phyloP scores from a whole-genome alignment of 495 filamentous ascomycete species.

The Aspergillus wentii region DNA sequence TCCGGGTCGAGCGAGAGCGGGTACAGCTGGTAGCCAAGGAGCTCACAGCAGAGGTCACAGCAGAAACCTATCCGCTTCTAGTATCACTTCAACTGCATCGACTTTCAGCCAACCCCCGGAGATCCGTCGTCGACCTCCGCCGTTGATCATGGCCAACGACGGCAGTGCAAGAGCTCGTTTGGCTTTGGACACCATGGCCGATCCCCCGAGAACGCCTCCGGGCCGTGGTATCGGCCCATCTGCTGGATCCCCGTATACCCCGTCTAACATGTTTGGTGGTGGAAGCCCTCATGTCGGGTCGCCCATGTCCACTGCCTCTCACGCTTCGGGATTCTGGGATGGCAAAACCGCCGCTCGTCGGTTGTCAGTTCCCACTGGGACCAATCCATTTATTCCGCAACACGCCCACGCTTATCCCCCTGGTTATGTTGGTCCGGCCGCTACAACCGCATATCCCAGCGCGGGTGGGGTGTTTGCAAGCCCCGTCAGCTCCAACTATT shows the following conservation, averaged over 20 bases:
- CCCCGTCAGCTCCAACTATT: constrained; percentile 64
- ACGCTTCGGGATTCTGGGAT: constrained; percentile 63
- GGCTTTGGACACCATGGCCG: constrained; percentile 55
- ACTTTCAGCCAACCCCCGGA: constrained; percentile 59
- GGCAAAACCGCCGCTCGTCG: constrained; percentile 68
- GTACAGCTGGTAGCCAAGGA: constrained; percentile 64
- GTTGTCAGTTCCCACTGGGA: constrained; percentile 73
- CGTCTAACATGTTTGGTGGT: constrained; percentile 60
- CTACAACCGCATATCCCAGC: constrained; percentile 49
- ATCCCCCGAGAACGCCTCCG: constrained; percentile 45
- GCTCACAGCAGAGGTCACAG: constrained; percentile 71
- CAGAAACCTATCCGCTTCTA: constrained; percentile 80
- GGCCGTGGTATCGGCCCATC: constrained; percentile 45
- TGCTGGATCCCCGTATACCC: constrained; percentile 53
- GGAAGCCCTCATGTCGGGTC: constrained; percentile 73
- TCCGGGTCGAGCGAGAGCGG: constrained; percentile 65
- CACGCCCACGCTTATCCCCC: constrained; percentile 52
- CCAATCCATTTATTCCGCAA: constrained; percentile 68
- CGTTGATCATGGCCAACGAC: constrained; percentile 79
- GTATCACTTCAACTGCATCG: constrained; percentile 72
- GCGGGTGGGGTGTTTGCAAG: constrained; percentile 59
- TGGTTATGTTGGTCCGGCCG: constrained; percentile 46
- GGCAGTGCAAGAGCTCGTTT: constrained; percentile 49
- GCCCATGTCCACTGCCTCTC: constrained; percentile 60
- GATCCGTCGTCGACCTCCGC: constrained; percentile 67